Conservation (phyloP, 129 eudicot genomes). For the Chrysanthemum seticuspe region DNA sequence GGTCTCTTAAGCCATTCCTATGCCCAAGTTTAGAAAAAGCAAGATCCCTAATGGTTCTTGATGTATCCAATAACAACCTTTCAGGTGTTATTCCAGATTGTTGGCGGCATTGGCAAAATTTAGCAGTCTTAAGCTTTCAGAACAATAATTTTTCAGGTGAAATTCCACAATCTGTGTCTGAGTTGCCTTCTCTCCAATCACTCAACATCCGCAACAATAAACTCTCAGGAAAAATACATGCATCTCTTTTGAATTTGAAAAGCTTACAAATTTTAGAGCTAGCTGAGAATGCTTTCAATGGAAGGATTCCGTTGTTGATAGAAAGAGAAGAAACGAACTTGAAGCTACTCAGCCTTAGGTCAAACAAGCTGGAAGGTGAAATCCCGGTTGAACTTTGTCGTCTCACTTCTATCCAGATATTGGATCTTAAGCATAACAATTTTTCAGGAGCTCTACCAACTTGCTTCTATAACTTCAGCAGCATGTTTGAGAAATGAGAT, state of each 20-base stretch:
- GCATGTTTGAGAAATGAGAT: constrained; percentile 7
- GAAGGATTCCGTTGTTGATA: constrained; percentile 27
- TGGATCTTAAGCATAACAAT: constrained; percentile 40
- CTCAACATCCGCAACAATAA: constrained; percentile 36
- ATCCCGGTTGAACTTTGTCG: constrained; percentile 37
- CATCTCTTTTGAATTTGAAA: constrained; percentile 21
- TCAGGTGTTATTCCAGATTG: constrained; percentile 46
- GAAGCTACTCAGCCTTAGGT: constrained; percentile 36
- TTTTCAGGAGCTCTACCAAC: constrained; percentile 40
- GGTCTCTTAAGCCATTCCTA: constrained; percentile 31
- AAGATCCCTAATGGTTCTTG: constrained; percentile 25
- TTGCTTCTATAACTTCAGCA: constrained; percentile 35
- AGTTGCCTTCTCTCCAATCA: constrained; percentile 19
- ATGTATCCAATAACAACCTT: constrained; percentile 33
- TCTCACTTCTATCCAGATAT: constrained; percentile 35
- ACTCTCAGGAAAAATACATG: constrained; percentile 30
- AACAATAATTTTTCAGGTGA: constrained; percentile 34
- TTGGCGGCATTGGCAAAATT: constrained; percentile 31
- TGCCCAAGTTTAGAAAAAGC: constrained; percentile 23
- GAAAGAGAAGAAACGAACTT: constrained; percentile 16
- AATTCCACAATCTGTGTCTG: constrained; percentile 30
- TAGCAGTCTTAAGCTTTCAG: constrained; percentile 21
- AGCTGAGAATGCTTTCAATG: constrained; percentile 27
- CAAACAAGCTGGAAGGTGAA: constrained; percentile 28
- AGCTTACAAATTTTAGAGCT: constrained; percentile 28